Evolutionary conservation across 352 stramenopile species (phyloP).

Genomic region (Phytophthora palmivora): DNA sequence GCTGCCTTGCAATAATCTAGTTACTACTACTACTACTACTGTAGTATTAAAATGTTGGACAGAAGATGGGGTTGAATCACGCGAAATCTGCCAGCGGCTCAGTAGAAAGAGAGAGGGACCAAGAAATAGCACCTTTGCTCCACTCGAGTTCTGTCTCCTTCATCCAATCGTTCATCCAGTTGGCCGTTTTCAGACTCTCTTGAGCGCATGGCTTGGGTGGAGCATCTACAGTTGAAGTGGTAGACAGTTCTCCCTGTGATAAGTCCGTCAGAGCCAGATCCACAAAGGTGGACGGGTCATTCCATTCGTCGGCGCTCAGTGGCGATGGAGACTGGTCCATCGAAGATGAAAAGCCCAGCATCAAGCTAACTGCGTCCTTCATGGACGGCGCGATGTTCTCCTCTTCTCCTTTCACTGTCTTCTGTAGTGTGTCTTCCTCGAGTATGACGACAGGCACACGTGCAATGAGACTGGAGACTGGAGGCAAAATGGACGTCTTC

Average conservation of each 20-base stretch:
- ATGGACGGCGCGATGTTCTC: slow-evolving; percentile 31
- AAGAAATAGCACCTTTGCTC: slow-evolving; percentile 64
- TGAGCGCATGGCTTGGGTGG: slow-evolving; percentile 11
- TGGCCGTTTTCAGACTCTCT: slow-evolving; percentile 38
- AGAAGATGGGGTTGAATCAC: slow-evolving; percentile 8
- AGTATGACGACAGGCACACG: slow-evolving; percentile 10
- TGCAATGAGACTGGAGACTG: slow-evolving; percentile 17
- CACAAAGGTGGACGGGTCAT: slow-evolving; percentile 50
- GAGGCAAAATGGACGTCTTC: slow-evolving; percentile 16
- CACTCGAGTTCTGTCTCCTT: slow-evolving; percentile 65
- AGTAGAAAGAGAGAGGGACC: slow-evolving; percentile 55
- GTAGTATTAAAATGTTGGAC: background rate
- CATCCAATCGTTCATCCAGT: slow-evolving; percentile 64
- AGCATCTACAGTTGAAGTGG: slow-evolving; percentile 20
- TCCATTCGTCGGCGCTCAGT: slow-evolving; percentile 74
- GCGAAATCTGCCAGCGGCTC: slow-evolving; percentile 56
- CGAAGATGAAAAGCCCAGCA: slow-evolving; percentile 9
- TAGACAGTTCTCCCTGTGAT: slow-evolving; percentile 42
- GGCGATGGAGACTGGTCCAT: slow-evolving; percentile 48
- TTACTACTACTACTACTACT: too few relatives aligned
- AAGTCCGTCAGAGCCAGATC: slow-evolving; percentile 57
- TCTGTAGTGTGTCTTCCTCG: background rate
- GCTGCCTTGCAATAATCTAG: slow-evolving; percentile 17
- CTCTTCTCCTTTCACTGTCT: slow-evolving; percentile 7
- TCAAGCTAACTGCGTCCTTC: slow-evolving; percentile 29